Percentiles rank a stretch among this genome's conserved stretches.
phyloP scores from a whole-genome alignment of 495 filamentous ascomycete species.

The Trichoderma reesei region DNA sequence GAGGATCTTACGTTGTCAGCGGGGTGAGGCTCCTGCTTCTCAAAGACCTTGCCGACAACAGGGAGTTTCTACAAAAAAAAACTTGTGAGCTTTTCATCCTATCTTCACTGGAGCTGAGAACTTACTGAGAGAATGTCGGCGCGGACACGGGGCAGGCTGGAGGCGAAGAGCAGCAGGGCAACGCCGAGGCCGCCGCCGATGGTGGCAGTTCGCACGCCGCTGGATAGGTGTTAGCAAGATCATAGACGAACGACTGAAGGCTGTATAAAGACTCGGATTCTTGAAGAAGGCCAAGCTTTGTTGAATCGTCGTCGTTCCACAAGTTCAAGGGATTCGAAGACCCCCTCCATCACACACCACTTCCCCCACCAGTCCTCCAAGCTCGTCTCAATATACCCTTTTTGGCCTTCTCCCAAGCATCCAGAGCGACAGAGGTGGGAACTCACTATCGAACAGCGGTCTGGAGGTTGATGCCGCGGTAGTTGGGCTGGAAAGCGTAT shows the following conservation, averaged over 20 bases:
- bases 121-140: constrained; percentile 43
- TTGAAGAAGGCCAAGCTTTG: no score
- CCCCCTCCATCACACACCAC: not conserved
- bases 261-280: no score
- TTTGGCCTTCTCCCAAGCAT: not conserved
- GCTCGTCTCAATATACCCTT: not conserved
- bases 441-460: constrained; percentile 31
- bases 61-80: constrained; percentile 41
- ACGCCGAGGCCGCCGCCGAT: constrained; percentile 49
- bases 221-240: constrained; percentile 16
- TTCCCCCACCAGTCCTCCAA: not conserved
- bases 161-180: constrained; percentile 49
- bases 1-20: constrained; percentile 45
- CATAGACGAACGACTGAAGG: not conserved
- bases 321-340: no score
- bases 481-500: constrained; percentile 37
- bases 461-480: constrained; percentile 30
- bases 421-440: not conserved
- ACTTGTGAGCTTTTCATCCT: constrained; percentile 15
- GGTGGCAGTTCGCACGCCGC: constrained; percentile 33
- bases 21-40: constrained; percentile 38
- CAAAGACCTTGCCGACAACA: constrained; percentile 37
- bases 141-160: constrained; percentile 46
- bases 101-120: not conserved
- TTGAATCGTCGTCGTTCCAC: no score